Evolutionary conservation across 140 eudicot genomes (phyloP), one percentile per base, ranked within the genome.

Genomic region (Bidens hawaiensis): DNA sequence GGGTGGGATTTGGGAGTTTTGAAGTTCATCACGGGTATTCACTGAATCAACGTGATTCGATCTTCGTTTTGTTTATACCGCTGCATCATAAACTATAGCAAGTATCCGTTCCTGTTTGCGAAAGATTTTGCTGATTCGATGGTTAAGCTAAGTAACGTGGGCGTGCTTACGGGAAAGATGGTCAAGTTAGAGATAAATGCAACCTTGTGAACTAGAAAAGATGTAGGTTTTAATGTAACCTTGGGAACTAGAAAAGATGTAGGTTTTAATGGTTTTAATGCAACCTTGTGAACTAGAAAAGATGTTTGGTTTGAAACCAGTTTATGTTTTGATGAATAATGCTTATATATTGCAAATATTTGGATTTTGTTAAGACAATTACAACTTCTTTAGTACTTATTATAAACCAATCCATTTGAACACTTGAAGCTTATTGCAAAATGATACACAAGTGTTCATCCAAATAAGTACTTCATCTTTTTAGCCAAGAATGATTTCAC

Each of bases 101-200:
- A 62, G 67, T 72, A 22, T 58, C 88, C 94, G 4, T 75, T 18
- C 49, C 34, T 67, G 55, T 88, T 88, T 41, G 42, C 57, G 0
- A 82, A 52, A 60, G 94, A 88, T 52, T 88, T 88, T 75, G 83
- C 75, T 9, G 51, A 72, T 25, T 85, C 96, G 1, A 88, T 88
- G 94, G 71, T 68, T 21, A 88, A 85, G 68, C 53, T 88, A 64
- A 74, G 83, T 28, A 78, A 74, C 50, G 73, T 88, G 9, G 94
- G 96, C 41, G 79, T 82, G 1, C 72, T 88, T 26, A 88, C 90
- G 0, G 94, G 94, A 65, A 73, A 64, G 40, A 82, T 48, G 96
- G 96, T 49, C 75, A 88, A 68, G 71, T 88, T 17, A 88, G 96
- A 73, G 75, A 75, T 5, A 82, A 82, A 22, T 88, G 96, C 58